A percentile compares a stretch with the other conserved stretches of the same genome.
Conservation (phyloP, 306 rosid species). For the Glycine soja region DNA sequence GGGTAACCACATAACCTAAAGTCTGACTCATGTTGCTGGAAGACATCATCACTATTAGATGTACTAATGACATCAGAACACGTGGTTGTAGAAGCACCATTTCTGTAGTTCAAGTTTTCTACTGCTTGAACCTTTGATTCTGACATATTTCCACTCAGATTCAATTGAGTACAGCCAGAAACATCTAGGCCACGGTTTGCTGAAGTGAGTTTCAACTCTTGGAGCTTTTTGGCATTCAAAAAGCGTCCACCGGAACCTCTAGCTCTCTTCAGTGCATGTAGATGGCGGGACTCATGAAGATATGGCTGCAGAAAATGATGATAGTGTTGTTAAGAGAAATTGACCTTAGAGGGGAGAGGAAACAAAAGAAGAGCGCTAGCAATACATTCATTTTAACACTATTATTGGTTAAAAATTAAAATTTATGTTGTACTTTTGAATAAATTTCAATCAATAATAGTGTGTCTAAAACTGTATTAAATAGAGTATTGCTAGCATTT, state of each 20-base stretch:
- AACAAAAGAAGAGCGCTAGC: not conserved
- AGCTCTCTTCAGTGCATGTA: constrained; percentile 78
- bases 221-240: constrained; percentile 60
- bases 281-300: constrained; percentile 80
- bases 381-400: too few species aligned
- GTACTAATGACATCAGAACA: constrained; percentile 42
- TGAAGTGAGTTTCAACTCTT: constrained; percentile 42
- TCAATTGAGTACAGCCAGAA: constrained; percentile 42
- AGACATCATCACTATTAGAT: constrained; percentile 42
- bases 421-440: not conserved
- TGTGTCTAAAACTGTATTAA: too few species aligned
- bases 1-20: constrained; percentile 64
- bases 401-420: not conserved
- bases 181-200: constrained; percentile 36
- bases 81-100: constrained; percentile 50
- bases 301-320: constrained; percentile 65
- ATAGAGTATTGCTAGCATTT: not conserved
- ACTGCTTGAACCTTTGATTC: constrained; percentile 44
- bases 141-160: constrained; percentile 39
- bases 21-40: constrained; percentile 51
- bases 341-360: not conserved
- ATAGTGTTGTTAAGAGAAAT: not conserved
- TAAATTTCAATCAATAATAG: not conserved
- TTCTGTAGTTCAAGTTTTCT: constrained; percentile 55
- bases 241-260: constrained; percentile 84